phyloP scores from a whole-genome alignment of 352 stramenopile species.

The Phytopythium cucurbitacearum region DNA sequence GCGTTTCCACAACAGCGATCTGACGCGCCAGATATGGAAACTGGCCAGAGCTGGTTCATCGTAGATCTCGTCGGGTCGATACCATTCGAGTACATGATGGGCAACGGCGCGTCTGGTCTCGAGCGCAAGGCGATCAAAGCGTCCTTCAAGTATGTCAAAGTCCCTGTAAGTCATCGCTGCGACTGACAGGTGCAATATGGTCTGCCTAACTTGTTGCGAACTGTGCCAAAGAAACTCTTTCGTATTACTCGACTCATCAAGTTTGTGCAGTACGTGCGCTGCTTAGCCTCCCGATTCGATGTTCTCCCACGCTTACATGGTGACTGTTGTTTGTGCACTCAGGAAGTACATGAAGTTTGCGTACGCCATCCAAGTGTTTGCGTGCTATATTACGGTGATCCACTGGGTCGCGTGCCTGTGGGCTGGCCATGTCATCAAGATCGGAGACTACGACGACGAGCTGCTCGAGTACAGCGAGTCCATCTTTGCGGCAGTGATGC shows the following conservation, averaged over 20 bases:
- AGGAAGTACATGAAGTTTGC: constrained; percentile 68
- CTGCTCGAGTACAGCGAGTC: constrained; percentile 44
- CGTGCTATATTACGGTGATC: constrained; percentile 50
- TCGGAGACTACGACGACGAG: constrained; percentile 21
- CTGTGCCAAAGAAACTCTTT: constrained; percentile 48
- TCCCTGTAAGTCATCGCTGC: constrained; percentile 25
- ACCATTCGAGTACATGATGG: constrained; percentile 42
- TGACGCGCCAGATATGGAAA: not conserved
- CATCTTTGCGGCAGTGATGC: constrained; percentile 35
- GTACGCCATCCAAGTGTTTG: constrained; percentile 49
- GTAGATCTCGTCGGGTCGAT: constrained; percentile 54
- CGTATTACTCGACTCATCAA: constrained; percentile 53
- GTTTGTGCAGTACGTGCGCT: constrained; percentile 45
- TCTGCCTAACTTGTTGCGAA: constrained; percentile 1
- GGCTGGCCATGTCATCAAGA: constrained; percentile 26
- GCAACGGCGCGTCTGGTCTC: constrained; percentile 20
- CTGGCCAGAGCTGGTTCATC: constrained; percentile 40
- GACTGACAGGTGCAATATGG: not conserved
- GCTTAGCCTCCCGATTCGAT: not conserved
- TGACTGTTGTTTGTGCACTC: not conserved
- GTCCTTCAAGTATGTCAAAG: constrained; percentile 59
- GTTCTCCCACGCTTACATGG: not conserved
- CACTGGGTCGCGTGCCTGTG: constrained; percentile 63
- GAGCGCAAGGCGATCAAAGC: constrained; percentile 61
- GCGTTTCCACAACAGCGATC: not conserved